Evolutionary conservation across 1,139 yeast genomes (phyloP), one percentile per base, ranked within the genome.

Genomic region (Kurtzmaniella quercitrusa): DNA sequence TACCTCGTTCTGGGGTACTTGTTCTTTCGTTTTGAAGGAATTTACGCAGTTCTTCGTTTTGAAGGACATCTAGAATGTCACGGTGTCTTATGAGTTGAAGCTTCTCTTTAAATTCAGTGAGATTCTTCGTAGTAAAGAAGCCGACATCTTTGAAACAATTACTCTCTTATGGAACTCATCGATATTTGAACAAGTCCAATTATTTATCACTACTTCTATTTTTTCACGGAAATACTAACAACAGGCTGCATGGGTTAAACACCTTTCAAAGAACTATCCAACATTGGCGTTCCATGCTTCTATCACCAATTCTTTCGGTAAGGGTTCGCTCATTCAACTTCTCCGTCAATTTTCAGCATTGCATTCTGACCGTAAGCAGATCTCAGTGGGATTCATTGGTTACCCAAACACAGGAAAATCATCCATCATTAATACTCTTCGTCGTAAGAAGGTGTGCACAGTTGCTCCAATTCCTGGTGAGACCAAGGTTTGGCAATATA

Each of bases 401-500:
- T 93, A 93, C 62, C 98, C 98, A 53, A 93, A 93, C 62, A 87
- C 97, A 16, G 98, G 98, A 55, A 93, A 93, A 63, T 91, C 98
- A 1, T 87, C 96, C 33, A 90, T 93, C 54, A 93, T 93, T 59
- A 93, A 93, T 66, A 91, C 98, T 1, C 73, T 93, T 53, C 82
- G 97, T 62, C 83, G 84, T 63, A 93, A 93, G 76, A 93, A 93
- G 71, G 98, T 93, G 39, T 94, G 98, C 70, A 84, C 79, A 40
- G 98, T 93, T 41, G 98, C 98, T 2, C 98, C 98, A 41, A 90
- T 93, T 56, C 98, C 98, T 25, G 98, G 98, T 62, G 98, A 93
- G 63, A 93, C 98, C 39, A 93, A 93, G 67, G 98, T 93, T 38
- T 93, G 98, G 98, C 98, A 93, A 72, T 93, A 93, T 69, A 90